Evolutionary conservation across 1,284 basidiomycete genomes (phyloP).

Genomic region (Marasmius oreades): DNA sequence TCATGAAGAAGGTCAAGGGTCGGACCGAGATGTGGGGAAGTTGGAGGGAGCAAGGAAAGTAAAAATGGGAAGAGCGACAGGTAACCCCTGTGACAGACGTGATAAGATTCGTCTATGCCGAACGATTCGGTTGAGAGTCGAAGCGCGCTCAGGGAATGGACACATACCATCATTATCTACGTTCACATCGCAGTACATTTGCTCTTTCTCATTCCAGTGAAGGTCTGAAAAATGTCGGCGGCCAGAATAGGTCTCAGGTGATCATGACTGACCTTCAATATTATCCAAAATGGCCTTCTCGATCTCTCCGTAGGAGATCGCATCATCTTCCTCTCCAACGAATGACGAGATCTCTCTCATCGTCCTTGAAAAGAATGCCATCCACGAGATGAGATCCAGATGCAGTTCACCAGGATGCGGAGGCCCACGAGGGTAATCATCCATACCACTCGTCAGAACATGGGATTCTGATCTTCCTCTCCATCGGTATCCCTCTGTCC

Average conservation of each 20-base stretch:
- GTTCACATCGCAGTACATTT: slow-evolving; percentile 92
- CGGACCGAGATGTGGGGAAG: slow-evolving; percentile 75
- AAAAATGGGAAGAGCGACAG: slow-evolving; percentile 92
- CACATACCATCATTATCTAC: slow-evolving; percentile 77
- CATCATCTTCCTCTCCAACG: slow-evolving; percentile 81
- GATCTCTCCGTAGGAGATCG: slow-evolving; percentile 68
- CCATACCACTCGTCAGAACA: slow-evolving; percentile 91
- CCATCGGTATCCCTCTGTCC: slow-evolving; percentile 91
- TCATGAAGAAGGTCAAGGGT: slow-evolving; percentile 80
- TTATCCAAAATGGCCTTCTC: slow-evolving; percentile 81
- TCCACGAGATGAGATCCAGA: slow-evolving; percentile 91
- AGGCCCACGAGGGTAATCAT: slow-evolving; percentile 89
- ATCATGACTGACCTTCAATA: slow-evolving; percentile 67
- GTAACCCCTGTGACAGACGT: slow-evolving; percentile 90
- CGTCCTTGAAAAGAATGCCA: slow-evolving; percentile 89
- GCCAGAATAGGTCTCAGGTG: background rate
- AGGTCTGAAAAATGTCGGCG: slow-evolving; percentile 54
- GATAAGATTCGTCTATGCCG: slow-evolving; percentile 82
- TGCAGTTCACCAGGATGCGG: slow-evolving; percentile 91
- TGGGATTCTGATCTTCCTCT: slow-evolving; percentile 85
- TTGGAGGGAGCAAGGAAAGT: slow-evolving; percentile 70
- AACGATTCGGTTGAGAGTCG: background rate
- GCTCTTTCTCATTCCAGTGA: slow-evolving; percentile 85
- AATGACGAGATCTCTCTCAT: slow-evolving; percentile 85
- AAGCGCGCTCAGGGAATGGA: background rate